Evolutionary conservation across 2,329 filamentous ascomycete genomes (phyloP).

Genomic region (Cryphonectria parasitica): DNA sequence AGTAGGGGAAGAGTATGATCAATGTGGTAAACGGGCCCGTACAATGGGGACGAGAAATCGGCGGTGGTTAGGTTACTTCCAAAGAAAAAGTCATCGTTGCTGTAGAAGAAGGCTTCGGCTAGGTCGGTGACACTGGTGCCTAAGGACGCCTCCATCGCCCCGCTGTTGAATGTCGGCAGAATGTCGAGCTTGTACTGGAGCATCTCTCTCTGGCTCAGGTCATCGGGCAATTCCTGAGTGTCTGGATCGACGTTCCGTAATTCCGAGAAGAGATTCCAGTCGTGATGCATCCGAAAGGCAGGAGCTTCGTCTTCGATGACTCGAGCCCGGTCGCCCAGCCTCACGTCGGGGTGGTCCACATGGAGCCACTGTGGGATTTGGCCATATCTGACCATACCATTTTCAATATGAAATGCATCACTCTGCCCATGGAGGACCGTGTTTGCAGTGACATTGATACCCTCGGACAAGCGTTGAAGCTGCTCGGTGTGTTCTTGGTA

Average conservation of each 20-base stretch:
- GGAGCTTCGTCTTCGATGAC: constrained; percentile 5
- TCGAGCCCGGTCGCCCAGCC: constrained; percentile 11
- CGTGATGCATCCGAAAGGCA: constrained; percentile 11
- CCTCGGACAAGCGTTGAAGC: constrained; percentile 5
- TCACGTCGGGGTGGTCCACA: neutral
- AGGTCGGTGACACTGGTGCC: constrained; percentile 12
- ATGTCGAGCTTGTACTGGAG: constrained; percentile 10
- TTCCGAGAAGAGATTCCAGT: constrained; percentile 11
- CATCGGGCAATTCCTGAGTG: constrained; percentile 1
- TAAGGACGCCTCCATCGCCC: constrained; percentile 11
- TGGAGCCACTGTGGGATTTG: constrained; percentile 13
- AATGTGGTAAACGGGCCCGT: constrained; percentile 12
- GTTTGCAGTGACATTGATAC: neutral
- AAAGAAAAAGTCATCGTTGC: constrained; percentile 14
- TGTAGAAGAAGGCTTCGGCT: constrained; percentile 16
- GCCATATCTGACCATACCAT: constrained; percentile 2
- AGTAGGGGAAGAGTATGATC: constrained; percentile 8
- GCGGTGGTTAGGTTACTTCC: constrained; percentile 7
- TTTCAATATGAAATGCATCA: constrained; percentile 12
- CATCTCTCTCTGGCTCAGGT: neutral
- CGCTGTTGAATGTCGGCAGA: constrained; percentile 12
- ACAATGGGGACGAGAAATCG: constrained; percentile 10
- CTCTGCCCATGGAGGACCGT: neutral
- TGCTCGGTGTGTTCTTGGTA: neutral
- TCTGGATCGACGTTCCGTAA: constrained; percentile 2